Conservation (phyloP, 169 alveolate species). For the Theileria orientalis region DNA sequence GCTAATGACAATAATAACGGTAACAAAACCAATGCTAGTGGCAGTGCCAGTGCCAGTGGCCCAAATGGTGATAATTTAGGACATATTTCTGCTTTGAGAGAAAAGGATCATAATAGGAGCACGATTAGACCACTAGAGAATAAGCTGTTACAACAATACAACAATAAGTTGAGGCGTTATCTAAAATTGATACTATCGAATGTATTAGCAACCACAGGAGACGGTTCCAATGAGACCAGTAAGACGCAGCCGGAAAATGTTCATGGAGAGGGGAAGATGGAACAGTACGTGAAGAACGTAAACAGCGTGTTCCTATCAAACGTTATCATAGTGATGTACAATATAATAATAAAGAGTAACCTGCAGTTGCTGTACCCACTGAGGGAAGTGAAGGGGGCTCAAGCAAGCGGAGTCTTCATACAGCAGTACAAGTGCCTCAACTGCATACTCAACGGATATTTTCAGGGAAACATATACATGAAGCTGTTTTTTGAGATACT, state of each 20-base stretch:
- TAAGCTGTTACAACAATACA: no score
- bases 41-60: no score
- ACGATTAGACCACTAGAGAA: no score
- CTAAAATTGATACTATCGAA: no score
- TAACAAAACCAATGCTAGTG: no score
- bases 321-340: slow-evolving; percentile 15
- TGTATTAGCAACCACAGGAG: no score
- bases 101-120: no score
- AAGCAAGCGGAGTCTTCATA: background rate
- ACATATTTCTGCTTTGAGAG: no score
- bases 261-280: background rate
- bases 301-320: background rate
- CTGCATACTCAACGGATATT: slow-evolving; percentile 10
- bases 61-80: no score
- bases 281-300: background rate
- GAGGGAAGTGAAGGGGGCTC: background rate
- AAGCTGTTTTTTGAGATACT: background rate
- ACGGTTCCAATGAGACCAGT: no score
- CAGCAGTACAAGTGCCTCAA: slow-evolving; percentile 5
- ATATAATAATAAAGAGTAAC: slow-evolving; percentile 1
- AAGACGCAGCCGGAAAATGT: no score
- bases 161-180: no score
- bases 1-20: background rate
- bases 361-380: slow-evolving; percentile 20
- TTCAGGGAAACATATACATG: slow-evolving; percentile 25